A percentile compares a stretch with the other conserved stretches of the same genome.
These are phyloP conservation scores for Saprolegnia parasitica DNA, from an alignment of 352 stramenopile genomes.

Conservation along the genomic window DNA sequence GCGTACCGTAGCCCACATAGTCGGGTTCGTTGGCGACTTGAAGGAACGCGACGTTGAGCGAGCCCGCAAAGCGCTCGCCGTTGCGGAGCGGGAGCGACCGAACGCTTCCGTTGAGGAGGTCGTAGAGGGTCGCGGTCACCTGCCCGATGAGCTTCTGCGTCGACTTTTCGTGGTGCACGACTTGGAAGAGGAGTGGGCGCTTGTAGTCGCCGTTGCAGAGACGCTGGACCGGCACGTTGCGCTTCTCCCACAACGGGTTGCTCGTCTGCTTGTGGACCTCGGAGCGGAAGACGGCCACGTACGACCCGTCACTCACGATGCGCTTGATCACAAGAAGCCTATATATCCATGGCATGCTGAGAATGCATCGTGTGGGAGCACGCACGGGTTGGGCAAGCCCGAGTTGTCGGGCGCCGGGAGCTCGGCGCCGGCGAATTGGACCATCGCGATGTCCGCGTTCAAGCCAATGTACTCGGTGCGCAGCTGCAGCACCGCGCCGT, in stretches of 20 bases:
- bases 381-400: constrained; percentile 23
- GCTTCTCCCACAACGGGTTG: constrained; percentile 58
- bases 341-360: neutral
- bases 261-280: constrained; percentile 56
- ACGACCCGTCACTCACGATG: constrained; percentile 25
- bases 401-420: constrained; percentile 4
- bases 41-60: constrained; percentile 7
- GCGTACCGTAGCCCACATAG: constrained; percentile 4
- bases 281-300: constrained; percentile 19
- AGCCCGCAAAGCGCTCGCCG: constrained; percentile 1
- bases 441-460: constrained; percentile 5
- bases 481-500: constrained; percentile 6
- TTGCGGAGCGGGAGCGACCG: neutral
- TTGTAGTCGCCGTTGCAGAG: constrained; percentile 75
- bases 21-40: constrained; percentile 12
- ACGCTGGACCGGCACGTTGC: constrained; percentile 56
- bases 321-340: constrained; percentile 18
- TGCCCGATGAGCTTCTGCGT: constrained; percentile 66
- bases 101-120: constrained; percentile 38
- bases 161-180: constrained; percentile 76
- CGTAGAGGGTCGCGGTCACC: constrained; percentile 49
- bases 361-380: too few relatives aligned
- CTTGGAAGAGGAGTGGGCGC: constrained; percentile 63
- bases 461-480: constrained; percentile 20
- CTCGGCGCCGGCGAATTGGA: constrained; percentile 19